A percentile compares a stretch with the other conserved stretches of the same genome.
Conservation (phyloP, 805 yeast genomes). For the Wickerhamomyces mucosus region DNA sequence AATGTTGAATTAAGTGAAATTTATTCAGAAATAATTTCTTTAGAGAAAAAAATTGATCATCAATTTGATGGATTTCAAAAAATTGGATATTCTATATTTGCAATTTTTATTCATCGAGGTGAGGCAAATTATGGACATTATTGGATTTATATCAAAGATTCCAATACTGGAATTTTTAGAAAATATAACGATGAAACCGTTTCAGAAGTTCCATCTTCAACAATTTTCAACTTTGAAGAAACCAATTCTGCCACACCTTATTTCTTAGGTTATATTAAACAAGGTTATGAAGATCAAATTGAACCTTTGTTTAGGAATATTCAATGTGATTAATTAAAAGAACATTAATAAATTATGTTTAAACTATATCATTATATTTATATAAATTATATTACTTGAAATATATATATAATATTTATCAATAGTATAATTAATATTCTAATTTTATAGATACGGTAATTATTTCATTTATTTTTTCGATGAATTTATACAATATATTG, state of each 20-base stretch:
- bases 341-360: not conserved
- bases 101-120: slow-evolving; percentile 91
- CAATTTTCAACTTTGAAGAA: slow-evolving; percentile 55
- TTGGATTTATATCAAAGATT: slow-evolving; percentile 89
- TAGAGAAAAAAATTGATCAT: slow-evolving; percentile 40
- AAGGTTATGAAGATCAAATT: slow-evolving; percentile 44
- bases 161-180: slow-evolving; percentile 55
- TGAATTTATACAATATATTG: no score
- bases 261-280: slow-evolving; percentile 74
- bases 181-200: slow-evolving; percentile 95
- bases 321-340: not conserved
- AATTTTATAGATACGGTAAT: no score
- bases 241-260: slow-evolving; percentile 91
- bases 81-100: slow-evolving; percentile 76
- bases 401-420: no score
- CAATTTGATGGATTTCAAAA: slow-evolving; percentile 56
- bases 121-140: slow-evolving; percentile 96
- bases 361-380: not conserved
- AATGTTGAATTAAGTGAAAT: slow-evolving; percentile 35
- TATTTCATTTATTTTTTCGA: no score
- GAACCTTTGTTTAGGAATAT: slow-evolving; percentile 56
- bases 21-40: slow-evolving; percentile 29
- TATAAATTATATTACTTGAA: not conserved
- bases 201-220: slow-evolving; percentile 60
- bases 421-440: no score